Evolutionary conservation across 805 yeast genomes (phyloP), one percentile per base, ranked within the genome.

Genomic region (Yarrowia sp.): DNA sequence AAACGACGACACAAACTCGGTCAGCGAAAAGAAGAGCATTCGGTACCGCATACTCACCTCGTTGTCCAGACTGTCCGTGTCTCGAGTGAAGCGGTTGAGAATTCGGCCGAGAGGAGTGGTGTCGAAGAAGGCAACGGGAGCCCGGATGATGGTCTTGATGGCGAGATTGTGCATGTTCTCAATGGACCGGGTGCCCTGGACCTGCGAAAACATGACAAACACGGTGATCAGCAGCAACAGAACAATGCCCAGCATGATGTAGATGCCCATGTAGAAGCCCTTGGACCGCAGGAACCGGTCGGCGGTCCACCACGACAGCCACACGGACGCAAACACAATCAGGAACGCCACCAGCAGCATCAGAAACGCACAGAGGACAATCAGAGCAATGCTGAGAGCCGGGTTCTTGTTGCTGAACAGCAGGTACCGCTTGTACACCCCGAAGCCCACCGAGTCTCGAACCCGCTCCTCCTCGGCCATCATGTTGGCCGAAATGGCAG

Each of bases 31-130:
- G 22, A 85, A 70, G 70, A 88, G 81, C 77, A 87, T 77, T 78
- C 91, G 80, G 68, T 86, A 72, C 75, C 85, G 86, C 72, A 85
- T 86, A 11, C 91, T 87, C 72, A 94, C 81, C 73, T 93, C 97
- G 79, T 94, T 97, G 79, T 94, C 99, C 69, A 93, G 86, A 10
- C 92, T 86, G 79, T 93, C 98, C 71, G 94, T 87, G 80, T 94
- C 99, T 77, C 91, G 92, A 7, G 97, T 91, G 76, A 94, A 94
- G 75, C 99, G 85, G 79, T 94, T 94, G 92, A 93, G 91, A 70
- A 94, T 91, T 77, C 98, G 88, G 38, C 99, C 99, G 73, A 90
- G 84, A 10, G 99, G 98, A 7, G 98, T 94, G n/a, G 95, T 84
- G 76, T 94, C 98, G 78, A 93, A 94, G 79, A 95, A 94, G 74